phyloP scores from a whole-genome alignment of 2,329 filamentous ascomycete species.

The Knoxdaviesia capensis region DNA sequence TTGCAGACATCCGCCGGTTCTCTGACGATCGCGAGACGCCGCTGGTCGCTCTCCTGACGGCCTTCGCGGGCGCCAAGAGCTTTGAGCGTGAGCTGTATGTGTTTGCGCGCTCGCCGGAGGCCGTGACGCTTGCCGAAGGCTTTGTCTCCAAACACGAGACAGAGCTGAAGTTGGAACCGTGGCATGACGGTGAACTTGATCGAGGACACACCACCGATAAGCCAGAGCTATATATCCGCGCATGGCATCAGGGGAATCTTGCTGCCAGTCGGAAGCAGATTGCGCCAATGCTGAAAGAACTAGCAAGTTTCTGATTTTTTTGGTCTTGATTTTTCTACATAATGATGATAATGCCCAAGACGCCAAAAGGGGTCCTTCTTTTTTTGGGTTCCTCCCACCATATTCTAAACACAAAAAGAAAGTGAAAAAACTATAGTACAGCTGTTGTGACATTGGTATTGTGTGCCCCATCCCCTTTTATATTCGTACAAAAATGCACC shows the following conservation, averaged over 20 bases:
- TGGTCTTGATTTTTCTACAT: background rate
- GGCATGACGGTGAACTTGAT: conserved; percentile 27
- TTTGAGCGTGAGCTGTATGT: conserved; percentile 50
- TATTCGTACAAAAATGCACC: too few relatives aligned
- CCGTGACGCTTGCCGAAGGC: conserved; percentile 24
- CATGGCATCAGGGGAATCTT: conserved; percentile 47
- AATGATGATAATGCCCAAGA: too few relatives aligned
- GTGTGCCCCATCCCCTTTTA: too few relatives aligned
- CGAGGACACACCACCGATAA: conserved; percentile 7
- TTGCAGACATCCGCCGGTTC: conserved; percentile 29
- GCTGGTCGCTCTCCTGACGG: conserved; percentile 49
- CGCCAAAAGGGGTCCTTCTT: too few relatives aligned
- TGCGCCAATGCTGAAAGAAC: conserved; percentile 40
- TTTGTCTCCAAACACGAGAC: conserved; percentile 29
- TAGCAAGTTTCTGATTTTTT: background rate
- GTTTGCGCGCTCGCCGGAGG: conserved; percentile 34
- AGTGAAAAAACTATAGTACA: too few relatives aligned
- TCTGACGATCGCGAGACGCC: conserved; percentile 36
- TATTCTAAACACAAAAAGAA: too few relatives aligned
- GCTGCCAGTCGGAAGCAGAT: conserved; percentile 49
- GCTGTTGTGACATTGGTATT: too few relatives aligned
- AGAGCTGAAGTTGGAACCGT: conserved; percentile 34
- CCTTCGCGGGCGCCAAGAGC: conserved; percentile 27
- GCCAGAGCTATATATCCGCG: conserved; percentile 26
- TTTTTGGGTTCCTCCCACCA: too few relatives aligned